Conservation (phyloP, 2,329 filamentous ascomycete genomes). For the Cadophora sp. region DNA sequence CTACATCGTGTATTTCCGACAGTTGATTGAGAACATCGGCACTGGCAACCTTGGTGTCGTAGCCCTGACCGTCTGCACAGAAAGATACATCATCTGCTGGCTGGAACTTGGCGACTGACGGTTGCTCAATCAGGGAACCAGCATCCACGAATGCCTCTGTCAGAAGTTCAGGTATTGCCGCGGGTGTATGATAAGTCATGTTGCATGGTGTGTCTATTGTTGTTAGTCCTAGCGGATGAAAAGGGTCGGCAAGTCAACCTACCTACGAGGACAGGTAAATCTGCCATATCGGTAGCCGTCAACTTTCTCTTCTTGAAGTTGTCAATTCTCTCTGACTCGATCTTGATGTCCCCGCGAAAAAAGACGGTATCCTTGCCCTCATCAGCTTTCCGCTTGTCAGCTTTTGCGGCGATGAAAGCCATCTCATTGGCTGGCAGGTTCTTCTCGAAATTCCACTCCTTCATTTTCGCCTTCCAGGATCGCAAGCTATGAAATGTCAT, state of each 20-base stretch:
- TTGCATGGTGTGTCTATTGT: not conserved
- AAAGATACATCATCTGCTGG: not conserved
- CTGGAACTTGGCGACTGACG: not conserved
- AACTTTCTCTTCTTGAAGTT: slow-evolving; percentile 23
- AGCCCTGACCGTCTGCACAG: not conserved
- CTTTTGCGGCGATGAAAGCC: slow-evolving; percentile 19
- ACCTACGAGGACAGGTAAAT: not conserved
- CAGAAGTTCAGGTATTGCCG: not conserved
- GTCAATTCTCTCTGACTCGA: slow-evolving; percentile 5
- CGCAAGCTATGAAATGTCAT: slow-evolving; percentile 7
- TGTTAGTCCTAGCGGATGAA: not conserved
- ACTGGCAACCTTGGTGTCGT: not conserved
- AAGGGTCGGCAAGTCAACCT: not conserved
- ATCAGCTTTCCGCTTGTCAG: slow-evolving; percentile 19
- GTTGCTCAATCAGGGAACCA: not conserved
- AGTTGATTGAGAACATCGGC: not conserved
- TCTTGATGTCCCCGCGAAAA: not conserved
- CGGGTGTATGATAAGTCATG: not conserved
- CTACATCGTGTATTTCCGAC: too few species aligned
- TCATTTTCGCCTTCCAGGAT: slow-evolving; percentile 24
- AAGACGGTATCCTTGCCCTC: slow-evolving; percentile 19
- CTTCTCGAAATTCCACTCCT: slow-evolving; percentile 28
- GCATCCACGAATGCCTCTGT: too few species aligned
- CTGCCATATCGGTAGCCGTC: not conserved
- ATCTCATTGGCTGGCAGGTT: slow-evolving; percentile 22